Base-by-base conservation (phyloP, 257 asterid genomes). In the Jacaranda mimosifolia region DNA sequence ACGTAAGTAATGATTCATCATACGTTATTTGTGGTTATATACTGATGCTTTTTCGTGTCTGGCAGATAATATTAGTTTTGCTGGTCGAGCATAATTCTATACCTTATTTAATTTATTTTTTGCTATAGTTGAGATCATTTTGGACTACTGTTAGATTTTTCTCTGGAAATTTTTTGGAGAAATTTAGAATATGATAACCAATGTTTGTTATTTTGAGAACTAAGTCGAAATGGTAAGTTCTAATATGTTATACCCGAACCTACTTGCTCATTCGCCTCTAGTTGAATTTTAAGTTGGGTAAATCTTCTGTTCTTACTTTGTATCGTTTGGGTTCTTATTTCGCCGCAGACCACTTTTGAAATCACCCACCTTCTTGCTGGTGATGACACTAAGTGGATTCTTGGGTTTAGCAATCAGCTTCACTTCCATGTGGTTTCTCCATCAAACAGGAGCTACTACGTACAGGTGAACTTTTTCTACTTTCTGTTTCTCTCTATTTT, bases 361-460 rank as follows among this genome's bases (percentile, higher is more conserved):
- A 74, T 80, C 84, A 72, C 97, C 97, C 51, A 79, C 79, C 18
- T 94, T 94, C 89, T 94, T 97, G 98, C 32, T 87, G 77, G 90
- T 94, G 68, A 86, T 91, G 49, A 94, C 98, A 8, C 72, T 94
- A 36, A 94, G 98, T 76, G 98, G 98, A 74, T 83, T 92, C 69
- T 78, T 91, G 94, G 98, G 98, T 38, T 82, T 92, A 67, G 97
- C 93, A 10, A 94, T 94, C 78, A 94, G 98, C 89, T 92, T 94
- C 85, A 91, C 98, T 56, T 94, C 98, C 62, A 90, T 94, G 98
- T 94, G 98, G 98, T 94, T 94, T 85, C 97, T 94, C 70, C 98
- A 91, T 89, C 98, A 94, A 88, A 94, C 98, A 1, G 91, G 97
- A 69, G 97, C 97, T 72, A 94, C 98, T 51, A 92, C 97, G 6